Percentiles rank a stretch among this genome's conserved stretches.
phyloP scores from a whole-genome alignment of 2,329 filamentous ascomycete genomes.

The Diaporthe sp. region DNA sequence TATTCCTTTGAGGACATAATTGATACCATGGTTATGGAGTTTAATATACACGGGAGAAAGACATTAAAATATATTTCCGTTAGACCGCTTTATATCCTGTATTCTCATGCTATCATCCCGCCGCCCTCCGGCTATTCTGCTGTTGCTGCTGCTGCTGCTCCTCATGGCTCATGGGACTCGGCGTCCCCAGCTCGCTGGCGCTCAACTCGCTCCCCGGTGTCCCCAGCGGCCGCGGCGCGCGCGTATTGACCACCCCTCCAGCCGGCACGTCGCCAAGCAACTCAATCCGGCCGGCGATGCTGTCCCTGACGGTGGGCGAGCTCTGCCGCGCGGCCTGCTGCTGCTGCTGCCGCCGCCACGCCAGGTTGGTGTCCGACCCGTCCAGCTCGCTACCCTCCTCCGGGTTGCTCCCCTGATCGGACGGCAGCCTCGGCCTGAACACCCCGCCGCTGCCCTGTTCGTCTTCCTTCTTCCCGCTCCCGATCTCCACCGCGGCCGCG shows the following conservation, averaged over 20 bases:
- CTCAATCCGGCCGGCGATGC: constrained; percentile 56
- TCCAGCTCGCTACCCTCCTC: constrained; percentile 33
- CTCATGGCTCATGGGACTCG: constrained; percentile 37
- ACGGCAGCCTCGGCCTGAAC: background rate
- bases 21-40: constrained; percentile 19
- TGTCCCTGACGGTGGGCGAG: constrained; percentile 42
- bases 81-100: background rate
- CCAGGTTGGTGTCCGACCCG: constrained; percentile 19
- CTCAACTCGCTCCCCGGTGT: constrained; percentile 38
- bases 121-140: background rate
- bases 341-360: constrained; percentile 37
- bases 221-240: constrained; percentile 33
- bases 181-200: constrained; percentile 36
- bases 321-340: constrained; percentile 42
- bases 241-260: background rate
- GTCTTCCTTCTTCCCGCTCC: constrained; percentile 48
- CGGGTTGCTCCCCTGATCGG: constrained; percentile 4
- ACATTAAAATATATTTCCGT: constrained; percentile 13
- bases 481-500: constrained; percentile 67
- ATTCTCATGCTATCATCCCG: background rate
- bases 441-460: no score
- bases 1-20: constrained; percentile 2
- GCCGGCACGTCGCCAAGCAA: constrained; percentile 53
- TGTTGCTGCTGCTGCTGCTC: constrained; percentile 27
- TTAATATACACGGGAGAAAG: constrained; percentile 11